Evolutionary conservation across 148 eudicot genomes (phyloP).

Genomic region (Persicaria tinctoria): DNA sequence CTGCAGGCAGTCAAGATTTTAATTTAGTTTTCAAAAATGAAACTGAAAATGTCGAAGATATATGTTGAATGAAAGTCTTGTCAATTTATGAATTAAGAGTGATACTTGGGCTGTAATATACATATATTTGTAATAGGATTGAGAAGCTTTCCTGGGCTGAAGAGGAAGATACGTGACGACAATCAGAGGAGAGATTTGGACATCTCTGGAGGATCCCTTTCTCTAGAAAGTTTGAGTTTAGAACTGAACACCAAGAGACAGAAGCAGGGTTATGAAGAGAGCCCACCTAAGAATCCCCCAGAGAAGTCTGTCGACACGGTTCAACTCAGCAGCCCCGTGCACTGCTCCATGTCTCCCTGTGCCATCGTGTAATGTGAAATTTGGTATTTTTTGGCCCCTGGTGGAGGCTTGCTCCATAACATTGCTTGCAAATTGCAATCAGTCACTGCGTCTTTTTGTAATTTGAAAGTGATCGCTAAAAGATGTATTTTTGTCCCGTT

Average conservation of each 20-base stretch:
- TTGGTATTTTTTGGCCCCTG: no score
- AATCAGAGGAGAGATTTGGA: conserved; percentile 26
- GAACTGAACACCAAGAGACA: conserved; percentile 35
- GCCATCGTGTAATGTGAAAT: conserved; percentile 16
- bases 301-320: conserved; percentile 12
- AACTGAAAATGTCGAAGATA: no score
- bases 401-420: no score
- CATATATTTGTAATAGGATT: conserved; percentile 32
- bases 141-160: conserved; percentile 59
- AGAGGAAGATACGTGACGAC: conserved; percentile 52
- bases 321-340: conserved; percentile 24
- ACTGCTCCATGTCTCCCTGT: conserved; percentile 40
- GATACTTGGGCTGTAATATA: no score
- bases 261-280: conserved; percentile 22
- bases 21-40: no score
- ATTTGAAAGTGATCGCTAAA: no score
- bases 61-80: no score
- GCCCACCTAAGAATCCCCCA: conserved; percentile 12
- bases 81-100: no score
- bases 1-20: background rate
- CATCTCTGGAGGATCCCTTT: conserved; percentile 11
- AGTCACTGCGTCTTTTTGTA: no score
- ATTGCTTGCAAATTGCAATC: no score
- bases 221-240: conserved; percentile 17
- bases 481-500: no score